These are phyloP conservation scores for Candida easanensis DNA, from an alignment of 805 yeast species.

Conservation along the genomic window DNA sequence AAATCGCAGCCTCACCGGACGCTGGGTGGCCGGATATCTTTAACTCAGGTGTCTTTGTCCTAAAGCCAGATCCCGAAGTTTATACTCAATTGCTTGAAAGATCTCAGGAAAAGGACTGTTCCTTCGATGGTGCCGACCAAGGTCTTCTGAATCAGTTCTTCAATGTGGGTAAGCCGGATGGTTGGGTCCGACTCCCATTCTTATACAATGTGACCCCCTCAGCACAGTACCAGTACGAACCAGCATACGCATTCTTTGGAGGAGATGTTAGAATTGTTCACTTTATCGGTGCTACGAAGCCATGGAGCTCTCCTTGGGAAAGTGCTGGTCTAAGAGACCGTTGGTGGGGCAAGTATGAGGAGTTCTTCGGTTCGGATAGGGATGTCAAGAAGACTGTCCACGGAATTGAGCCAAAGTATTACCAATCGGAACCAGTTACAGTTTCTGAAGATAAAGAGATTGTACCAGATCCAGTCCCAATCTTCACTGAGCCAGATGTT, in stretches of 20 bases:
- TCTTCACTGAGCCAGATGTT: not conserved
- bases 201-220: conserved; percentile 78
- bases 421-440: conserved; percentile 6
- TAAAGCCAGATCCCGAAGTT: conserved; percentile 46
- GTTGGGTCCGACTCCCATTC: conserved; percentile 78
- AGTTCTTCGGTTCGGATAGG: conserved; percentile 20
- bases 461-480: conserved; percentile 1
- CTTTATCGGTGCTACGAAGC: conserved; percentile 63
- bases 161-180: conserved; percentile 18
- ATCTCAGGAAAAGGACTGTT: conserved; percentile 26
- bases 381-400: conserved; percentile 19
- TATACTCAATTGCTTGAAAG: conserved; percentile 37
- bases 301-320: conserved; percentile 38
- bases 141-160: conserved; percentile 77
- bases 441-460: conserved; percentile 1
- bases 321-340: conserved; percentile 16
- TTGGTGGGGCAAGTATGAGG: conserved; percentile 26
- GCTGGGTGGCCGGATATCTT: conserved; percentile 88
- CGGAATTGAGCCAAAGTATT: conserved; percentile 26
- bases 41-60: conserved; percentile 70
- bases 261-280: conserved; percentile 50
- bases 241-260: conserved; percentile 59
- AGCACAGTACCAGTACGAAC: conserved; percentile 66
- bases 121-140: conserved; percentile 89
- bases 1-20: conserved; percentile 57